Evolutionary conservation across 169 alveolate genomes (phyloP).

Genomic region (Eimeria sp.): DNA sequence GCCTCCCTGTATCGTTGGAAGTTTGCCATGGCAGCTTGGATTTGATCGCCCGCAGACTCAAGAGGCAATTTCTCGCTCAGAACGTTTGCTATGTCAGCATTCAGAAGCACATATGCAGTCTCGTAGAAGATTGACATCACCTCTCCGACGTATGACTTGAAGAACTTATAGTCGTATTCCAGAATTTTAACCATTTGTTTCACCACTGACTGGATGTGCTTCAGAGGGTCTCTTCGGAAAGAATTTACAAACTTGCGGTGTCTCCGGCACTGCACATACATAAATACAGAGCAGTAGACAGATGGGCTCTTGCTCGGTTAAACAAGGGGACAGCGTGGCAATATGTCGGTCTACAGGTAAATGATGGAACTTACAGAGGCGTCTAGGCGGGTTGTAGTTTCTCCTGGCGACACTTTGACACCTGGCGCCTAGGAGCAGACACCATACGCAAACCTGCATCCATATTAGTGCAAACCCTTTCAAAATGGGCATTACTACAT

Average conservation of each 20-base stretch:
- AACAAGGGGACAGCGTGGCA: background rate
- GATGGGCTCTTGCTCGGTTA: background rate
- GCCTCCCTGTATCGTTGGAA: constrained; percentile 57
- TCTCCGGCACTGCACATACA: constrained; percentile 58
- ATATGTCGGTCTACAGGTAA: background rate
- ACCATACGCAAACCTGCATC: background rate
- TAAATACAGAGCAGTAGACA: background rate
- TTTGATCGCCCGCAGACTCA: constrained; percentile 37
- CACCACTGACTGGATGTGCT: constrained; percentile 4
- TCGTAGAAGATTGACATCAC: constrained; percentile 81
- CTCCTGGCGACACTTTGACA: background rate
- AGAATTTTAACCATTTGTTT: constrained; percentile 45
- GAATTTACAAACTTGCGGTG: background rate
- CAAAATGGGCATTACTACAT: background rate
- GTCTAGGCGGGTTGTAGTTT: constrained; percentile 12
- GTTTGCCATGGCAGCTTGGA: constrained; percentile 25
- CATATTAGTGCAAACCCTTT: background rate
- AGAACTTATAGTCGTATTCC: constrained; percentile 55
- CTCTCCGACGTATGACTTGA: constrained; percentile 59
- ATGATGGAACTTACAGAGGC: background rate
- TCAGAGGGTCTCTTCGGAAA: background rate
- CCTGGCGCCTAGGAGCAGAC: constrained; percentile 33
- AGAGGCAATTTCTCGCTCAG: constrained; percentile 42
- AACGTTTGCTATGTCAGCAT: constrained; percentile 67
- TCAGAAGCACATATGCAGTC: constrained; percentile 47